Evolutionary conservation across 768 basidiomycete genomes (phyloP), one percentile per base, ranked within the genome.

Genomic region (Suillus tomentosus): DNA sequence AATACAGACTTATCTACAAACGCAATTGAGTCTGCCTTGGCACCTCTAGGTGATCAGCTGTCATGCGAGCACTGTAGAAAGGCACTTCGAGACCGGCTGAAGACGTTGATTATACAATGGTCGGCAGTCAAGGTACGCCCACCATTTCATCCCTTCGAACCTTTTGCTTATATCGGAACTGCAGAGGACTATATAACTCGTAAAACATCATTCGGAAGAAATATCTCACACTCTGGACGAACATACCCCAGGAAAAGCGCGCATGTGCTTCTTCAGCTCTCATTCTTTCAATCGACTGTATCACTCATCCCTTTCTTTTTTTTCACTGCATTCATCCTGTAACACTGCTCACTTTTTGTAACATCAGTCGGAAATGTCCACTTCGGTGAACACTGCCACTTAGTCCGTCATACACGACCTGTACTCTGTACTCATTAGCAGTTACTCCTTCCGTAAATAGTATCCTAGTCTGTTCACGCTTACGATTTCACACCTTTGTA

Each of bases 81-180:
- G 48, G 79, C 84, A 3, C 82, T 94, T 36, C 77, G 81, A 59
- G 87, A 90, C 24, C 84, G 92, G 34, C 83, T 92, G 57, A 87
- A 86, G 74, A 82, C 82, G 57, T 81, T 92, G 58, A 78, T 90
- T 43, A 75, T 87, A 37, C 89, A 92, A 71, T 94, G 91, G 91
- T 89, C 92, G 6, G 79, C 86, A 34, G 88, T 93, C 61, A 93
- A 91, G 80, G 91, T 90, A 67, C 11, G 58, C 19, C 17, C 40
- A 19, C 37, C 10, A 3, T 8, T 19, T 11, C 1, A 19, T 11
- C 24, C 27, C 27, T 42, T 31, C 6, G 11, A 27, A 19, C 5
- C 19, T 31, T 31, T 11, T 15, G 40, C 10, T 42, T 13, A 58
- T 8, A 42, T 42, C 2, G 24, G 19, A 31, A 13, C 17, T 31